Percentiles rank a stretch among this genome's conserved stretches.
Conservation (phyloP, 441 rosid genomes). For the Biscutella laevigata region DNA sequence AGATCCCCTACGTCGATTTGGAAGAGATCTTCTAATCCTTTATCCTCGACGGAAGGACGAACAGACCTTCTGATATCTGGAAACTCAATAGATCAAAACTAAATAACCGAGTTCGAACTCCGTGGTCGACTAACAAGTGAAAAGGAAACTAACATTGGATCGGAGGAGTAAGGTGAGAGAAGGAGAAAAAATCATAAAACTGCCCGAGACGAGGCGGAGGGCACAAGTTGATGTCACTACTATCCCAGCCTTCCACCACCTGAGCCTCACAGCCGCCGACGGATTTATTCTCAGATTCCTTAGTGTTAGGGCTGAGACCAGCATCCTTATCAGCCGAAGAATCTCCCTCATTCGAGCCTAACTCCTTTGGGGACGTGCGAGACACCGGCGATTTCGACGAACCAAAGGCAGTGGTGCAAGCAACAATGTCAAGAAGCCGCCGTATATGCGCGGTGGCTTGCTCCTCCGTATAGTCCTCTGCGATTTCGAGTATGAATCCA, state of each 20-base stretch:
- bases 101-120: neutral
- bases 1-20: slow-evolving; percentile 72
- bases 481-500: neutral
- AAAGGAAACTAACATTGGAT: slow-evolving; percentile 42
- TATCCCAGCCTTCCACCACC: slow-evolving; percentile 24
- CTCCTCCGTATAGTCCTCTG: slow-evolving; percentile 66
- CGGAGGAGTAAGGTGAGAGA: slow-evolving; percentile 59
- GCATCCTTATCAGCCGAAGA: slow-evolving; percentile 21
- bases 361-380: slow-evolving; percentile 36
- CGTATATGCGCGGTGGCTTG: slow-evolving; percentile 51
- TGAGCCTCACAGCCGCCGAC: neutral
- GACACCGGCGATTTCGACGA: slow-evolving; percentile 34
- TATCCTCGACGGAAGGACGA: slow-evolving; percentile 77
- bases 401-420: slow-evolving; percentile 61
- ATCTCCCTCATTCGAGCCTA: slow-evolving; percentile 28
- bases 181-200: slow-evolving; percentile 66
- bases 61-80: slow-evolving; percentile 76
- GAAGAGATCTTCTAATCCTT: slow-evolving; percentile 68
- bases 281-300: too few relatives aligned
- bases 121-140: neutral
- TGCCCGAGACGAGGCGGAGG: slow-evolving; percentile 69
- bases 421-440: slow-evolving; percentile 63
- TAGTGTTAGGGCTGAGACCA: slow-evolving; percentile 18
- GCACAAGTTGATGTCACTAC: slow-evolving; percentile 46
- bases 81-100: neutral